Evolutionary conservation across 2,329 filamentous ascomycete species (phyloP), one percentile per base, ranked within the genome.

Genomic region (Pezizomycotina sp.): DNA sequence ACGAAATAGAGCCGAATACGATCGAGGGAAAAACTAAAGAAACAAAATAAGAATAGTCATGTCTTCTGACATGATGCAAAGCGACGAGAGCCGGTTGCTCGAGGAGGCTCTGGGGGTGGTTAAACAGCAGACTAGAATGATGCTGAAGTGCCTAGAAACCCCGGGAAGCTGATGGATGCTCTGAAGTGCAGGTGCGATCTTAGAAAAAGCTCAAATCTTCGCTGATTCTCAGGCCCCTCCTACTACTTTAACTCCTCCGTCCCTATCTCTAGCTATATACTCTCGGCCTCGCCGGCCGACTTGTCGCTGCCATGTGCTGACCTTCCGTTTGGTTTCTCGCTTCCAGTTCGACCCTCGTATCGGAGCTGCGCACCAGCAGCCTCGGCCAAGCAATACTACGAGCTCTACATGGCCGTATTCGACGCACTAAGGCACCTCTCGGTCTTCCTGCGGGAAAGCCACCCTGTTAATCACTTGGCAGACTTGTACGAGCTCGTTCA

Each of bases 321-420:
- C 8, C 18, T 13, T 10, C 12, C 14, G 6, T 13, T 10, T 14
- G 20, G 5, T 15, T 4, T 27, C 36, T 40, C 15, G 21, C 43
- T 42, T 47, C 45, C 55, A 95, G 89, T 62, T 98, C 89, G 26
- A 98, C 89, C 13, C 71, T 98, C 47, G 86, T 98, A 43, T 93
- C 89, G n/a, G 89, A 98, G 60, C 71, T 98, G 52, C 82, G 89
- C 51, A 98, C 89, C 4, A 92, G 84, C 58, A 93, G 81, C 53
- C 70, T 98, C 33, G 83, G 89, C n/a, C 89, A 98, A 98, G 60
- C 89, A 98, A 60, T 98, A 98, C 65, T 98, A 98, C 60, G 91
- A 98, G 64, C 71, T 98, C 40, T 98, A 98, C 63, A 98, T 98
- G 89, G 73, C 89, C 48, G 83, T 98, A 46, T 98, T 98, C 61